Conservation (phyloP, 192 early-diverging fungal genomes). For the Coemansia sp. region DNA sequence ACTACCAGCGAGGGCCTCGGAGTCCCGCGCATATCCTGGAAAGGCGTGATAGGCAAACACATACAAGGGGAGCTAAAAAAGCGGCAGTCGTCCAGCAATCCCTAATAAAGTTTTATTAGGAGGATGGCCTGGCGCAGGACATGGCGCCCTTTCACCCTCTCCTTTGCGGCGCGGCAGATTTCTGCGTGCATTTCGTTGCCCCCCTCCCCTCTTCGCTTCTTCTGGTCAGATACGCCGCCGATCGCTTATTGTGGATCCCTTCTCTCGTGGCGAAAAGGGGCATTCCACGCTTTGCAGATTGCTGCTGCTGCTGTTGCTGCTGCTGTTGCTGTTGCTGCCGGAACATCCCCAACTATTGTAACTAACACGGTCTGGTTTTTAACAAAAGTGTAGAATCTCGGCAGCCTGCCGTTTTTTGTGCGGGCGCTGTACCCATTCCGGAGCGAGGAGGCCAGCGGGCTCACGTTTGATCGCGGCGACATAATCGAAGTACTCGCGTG, state of each 20-base stretch:
- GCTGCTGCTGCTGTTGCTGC: neutral
- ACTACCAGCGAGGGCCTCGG: neutral
- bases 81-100: constrained; percentile 7
- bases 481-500: constrained; percentile 87
- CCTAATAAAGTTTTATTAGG: constrained; percentile 8
- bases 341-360: neutral
- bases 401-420: constrained; percentile 52
- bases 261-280: neutral
- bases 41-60: neutral
- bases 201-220: neutral
- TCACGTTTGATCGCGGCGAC: constrained; percentile 84
- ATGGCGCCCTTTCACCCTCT: neutral
- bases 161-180: constrained; percentile 1
- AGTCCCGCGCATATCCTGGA: neutral
- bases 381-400: constrained; percentile 24
- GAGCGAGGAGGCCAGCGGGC: constrained; percentile 71
- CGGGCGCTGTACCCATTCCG: constrained; percentile 88
- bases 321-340: neutral
- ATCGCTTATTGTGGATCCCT: neutral
- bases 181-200: neutral
- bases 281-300: neutral
- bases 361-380: neutral
- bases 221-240: neutral
- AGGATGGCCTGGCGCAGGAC: neutral
- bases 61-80: neutral